Percentiles rank a stretch among this genome's conserved stretches.
These are phyloP conservation scores for Phaeomoniella chlamydospora DNA, from an alignment of 2,329 filamentous ascomycete genomes.

Conservation along the genomic window DNA sequence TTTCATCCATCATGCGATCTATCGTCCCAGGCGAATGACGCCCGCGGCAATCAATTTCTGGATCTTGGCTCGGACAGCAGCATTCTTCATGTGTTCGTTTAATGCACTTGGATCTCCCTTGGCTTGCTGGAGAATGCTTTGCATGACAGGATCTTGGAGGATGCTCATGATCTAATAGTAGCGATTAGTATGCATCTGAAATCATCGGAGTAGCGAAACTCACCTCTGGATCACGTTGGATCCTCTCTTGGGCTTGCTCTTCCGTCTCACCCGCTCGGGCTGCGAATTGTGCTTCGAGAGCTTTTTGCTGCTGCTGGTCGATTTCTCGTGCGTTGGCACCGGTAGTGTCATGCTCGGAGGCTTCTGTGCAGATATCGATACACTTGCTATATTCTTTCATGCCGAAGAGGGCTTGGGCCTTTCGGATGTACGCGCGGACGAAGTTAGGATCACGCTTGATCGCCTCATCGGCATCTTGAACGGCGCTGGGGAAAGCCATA, in stretches of 20 bases:
- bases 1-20: too few species aligned
- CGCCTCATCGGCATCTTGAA: constrained; percentile 81
- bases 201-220: constrained; percentile 36
- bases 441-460: constrained; percentile 86
- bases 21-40: constrained; percentile 65
- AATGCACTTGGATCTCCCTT: constrained; percentile 85
- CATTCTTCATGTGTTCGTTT: constrained; percentile 95
- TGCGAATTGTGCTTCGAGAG: constrained; percentile 75
- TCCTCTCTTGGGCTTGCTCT: constrained; percentile 82
- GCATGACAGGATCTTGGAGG: constrained; percentile 94
- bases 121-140: constrained; percentile 90
- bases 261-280: constrained; percentile 89
- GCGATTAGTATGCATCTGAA: constrained; percentile 11
- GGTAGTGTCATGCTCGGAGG: constrained; percentile 59
- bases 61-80: constrained; percentile 70
- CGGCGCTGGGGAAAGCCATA: constrained; percentile 83
- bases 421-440: constrained; percentile 90
- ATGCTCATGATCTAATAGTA: constrained; percentile 60
- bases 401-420: constrained; percentile 86
- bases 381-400: constrained; percentile 98
- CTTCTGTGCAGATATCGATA: constrained; percentile 76
- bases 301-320: constrained; percentile 87
- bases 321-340: constrained; percentile 83
- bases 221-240: constrained; percentile 73
- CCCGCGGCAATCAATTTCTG: constrained; percentile 90